Evolutionary conservation across 179 eudicot genomes (phyloP).

Genomic region (Sideroxylon spinosum): DNA sequence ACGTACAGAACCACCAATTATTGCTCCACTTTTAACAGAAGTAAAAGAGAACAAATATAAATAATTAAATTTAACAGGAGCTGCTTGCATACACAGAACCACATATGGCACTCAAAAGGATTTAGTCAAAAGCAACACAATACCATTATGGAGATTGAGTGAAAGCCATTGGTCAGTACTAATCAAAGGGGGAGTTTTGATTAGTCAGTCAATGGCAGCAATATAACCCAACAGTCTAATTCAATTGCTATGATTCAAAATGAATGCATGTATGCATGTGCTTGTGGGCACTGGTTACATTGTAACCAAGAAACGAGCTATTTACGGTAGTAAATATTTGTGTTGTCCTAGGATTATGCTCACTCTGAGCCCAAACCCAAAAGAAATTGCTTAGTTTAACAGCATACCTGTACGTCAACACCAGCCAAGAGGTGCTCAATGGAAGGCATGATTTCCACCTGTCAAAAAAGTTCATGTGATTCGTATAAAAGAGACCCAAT

Average conservation of each 20-base stretch:
- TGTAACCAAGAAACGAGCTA: not conserved
- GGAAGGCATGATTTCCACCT: constrained; percentile 79
- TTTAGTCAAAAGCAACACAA: not conserved
- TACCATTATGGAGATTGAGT: not conserved
- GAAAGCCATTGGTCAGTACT: not conserved
- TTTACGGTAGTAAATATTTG: not conserved
- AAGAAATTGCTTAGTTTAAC: not conserved
- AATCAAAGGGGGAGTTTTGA: not conserved
- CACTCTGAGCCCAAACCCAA: not conserved
- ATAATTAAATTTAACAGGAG: not conserved
- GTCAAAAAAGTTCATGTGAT: constrained; percentile 21
- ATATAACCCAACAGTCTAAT: constrained; percentile 2
- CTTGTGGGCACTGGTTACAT: not conserved
- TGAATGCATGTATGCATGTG: not conserved
- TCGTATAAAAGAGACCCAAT: not conserved
- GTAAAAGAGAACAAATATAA: not conserved
- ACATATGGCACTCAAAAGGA: not conserved
- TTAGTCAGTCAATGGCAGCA: not conserved
- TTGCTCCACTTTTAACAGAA: no score
- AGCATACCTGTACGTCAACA: constrained; percentile 67
- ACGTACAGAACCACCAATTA: not conserved
- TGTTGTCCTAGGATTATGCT: not conserved
- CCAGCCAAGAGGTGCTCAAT: constrained; percentile 59
- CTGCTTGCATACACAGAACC: not conserved
- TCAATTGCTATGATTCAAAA: not conserved